Evolutionary conservation across 2,329 filamentous ascomycete genomes (phyloP).

Genomic region (Neofusicoccum parvum): DNA sequence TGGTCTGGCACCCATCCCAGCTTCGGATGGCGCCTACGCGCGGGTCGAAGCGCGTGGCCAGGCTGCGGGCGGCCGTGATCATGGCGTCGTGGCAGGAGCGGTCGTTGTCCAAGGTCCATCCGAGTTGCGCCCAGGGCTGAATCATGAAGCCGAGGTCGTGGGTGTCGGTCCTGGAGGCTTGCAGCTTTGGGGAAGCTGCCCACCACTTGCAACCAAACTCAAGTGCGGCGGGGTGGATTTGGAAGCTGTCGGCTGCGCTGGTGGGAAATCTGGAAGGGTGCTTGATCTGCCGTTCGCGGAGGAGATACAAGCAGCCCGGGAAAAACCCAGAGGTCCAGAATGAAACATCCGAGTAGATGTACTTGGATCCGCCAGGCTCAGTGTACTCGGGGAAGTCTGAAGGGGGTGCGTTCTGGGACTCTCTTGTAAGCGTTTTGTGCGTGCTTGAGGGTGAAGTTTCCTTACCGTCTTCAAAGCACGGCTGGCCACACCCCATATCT

Average conservation of each 20-base stretch:
- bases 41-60: conserved; percentile 41
- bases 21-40: conserved; percentile 42
- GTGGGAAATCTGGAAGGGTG: conserved; percentile 26
- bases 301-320: conserved; percentile 47
- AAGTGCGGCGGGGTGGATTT: background rate
- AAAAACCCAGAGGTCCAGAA: conserved; percentile 57
- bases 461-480: conserved; percentile 16
- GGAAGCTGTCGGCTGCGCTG: conserved; percentile 18
- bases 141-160: conserved; percentile 52
- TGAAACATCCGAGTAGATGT: conserved; percentile 44
- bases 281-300: conserved; percentile 41
- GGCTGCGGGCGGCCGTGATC: conserved; percentile 38
- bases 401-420: conserved; percentile 15
- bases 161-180: conserved; percentile 38
- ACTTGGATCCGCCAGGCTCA: conserved; percentile 38
- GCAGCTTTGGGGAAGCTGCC: conserved; percentile 42
- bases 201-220: conserved; percentile 46
- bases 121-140: conserved; percentile 40
- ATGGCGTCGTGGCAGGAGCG: conserved; percentile 38
- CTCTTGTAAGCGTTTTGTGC: background rate
- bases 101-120: conserved; percentile 46
- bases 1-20: conserved; percentile 50
- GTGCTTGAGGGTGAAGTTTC: fast-evolving
- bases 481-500: conserved; percentile 29
- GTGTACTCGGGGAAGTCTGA: conserved; percentile 43